These are phyloP conservation scores for Cystobasidium onofrii DNA, from an alignment of 768 basidiomycete species.

Conservation along the genomic window DNA sequence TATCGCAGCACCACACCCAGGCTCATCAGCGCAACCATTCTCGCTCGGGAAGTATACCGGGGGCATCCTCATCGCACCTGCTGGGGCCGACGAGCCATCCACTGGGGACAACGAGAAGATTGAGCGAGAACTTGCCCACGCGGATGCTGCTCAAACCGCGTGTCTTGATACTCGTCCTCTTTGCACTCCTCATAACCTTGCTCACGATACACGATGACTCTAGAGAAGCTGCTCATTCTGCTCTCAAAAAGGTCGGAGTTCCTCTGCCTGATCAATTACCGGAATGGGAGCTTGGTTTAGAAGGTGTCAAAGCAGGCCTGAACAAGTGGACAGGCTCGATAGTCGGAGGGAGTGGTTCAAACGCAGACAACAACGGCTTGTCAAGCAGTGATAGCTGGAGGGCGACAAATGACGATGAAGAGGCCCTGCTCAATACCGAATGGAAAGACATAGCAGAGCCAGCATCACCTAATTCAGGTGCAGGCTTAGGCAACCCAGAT, in stretches of 20 bases:
- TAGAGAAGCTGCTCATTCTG: slow-evolving; percentile 35
- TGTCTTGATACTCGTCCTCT: slow-evolving; percentile 9
- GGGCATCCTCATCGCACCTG: background rate
- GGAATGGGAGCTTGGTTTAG: slow-evolving; percentile 9
- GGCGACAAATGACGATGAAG: slow-evolving; percentile 34
- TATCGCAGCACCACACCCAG: background rate
- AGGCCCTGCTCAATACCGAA: slow-evolving; percentile 32
- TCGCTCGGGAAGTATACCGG: background rate
- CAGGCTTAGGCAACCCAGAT: slow-evolving; percentile 25
- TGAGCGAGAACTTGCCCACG: slow-evolving; percentile 9
- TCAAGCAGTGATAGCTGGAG: background rate
- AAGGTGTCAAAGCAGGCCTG: slow-evolving; percentile 9
- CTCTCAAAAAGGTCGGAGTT: slow-evolving; percentile 37
- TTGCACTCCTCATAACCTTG: slow-evolving; percentile 36
- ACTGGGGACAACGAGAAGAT: background rate
- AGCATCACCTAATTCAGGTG: background rate
- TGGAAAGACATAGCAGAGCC: slow-evolving; percentile 24
- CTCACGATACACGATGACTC: slow-evolving; percentile 38
- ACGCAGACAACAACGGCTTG: background rate
- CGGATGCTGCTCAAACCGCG: slow-evolving; percentile 18
- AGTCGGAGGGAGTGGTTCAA: background rate
- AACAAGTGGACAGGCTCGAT: slow-evolving; percentile 27
- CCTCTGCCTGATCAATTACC: slow-evolving; percentile 38
- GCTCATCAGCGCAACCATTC: background rate
- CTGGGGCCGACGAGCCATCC: background rate